These are phyloP conservation scores for Thymus quinquecostatus DNA, from an alignment of 257 asterid species.

Conservation along the genomic window DNA sequence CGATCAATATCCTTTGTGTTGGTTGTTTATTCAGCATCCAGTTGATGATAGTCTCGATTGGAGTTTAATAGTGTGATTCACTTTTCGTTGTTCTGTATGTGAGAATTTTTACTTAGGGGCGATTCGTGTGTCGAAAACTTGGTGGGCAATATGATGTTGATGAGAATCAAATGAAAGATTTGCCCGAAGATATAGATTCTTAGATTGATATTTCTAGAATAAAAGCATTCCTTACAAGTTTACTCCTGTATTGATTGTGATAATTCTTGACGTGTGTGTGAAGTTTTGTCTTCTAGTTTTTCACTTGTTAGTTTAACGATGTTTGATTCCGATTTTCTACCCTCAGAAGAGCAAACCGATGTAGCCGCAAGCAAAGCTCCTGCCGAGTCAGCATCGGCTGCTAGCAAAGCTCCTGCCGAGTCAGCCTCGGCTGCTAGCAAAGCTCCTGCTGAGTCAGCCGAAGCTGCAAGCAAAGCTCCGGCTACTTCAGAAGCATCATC, in stretches of 20 bases:
- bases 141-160: not conserved
- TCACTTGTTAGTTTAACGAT: not conserved
- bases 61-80: not conserved
- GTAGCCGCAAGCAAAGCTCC: constrained; percentile 51
- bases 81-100: not conserved
- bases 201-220: not conserved
- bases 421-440: too few relatives aligned
- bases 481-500: constrained; percentile 50
- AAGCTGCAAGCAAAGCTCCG: too few relatives aligned
- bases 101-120: not conserved
- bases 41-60: constrained; percentile 1
- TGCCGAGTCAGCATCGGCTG: constrained; percentile 47
- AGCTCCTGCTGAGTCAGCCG: too few relatives aligned
- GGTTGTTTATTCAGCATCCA: constrained; percentile 12
- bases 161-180: not conserved
- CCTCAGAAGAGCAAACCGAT: constrained; percentile 60
- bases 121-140: not conserved
- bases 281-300: not conserved
- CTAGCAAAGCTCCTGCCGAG: constrained; percentile 40
- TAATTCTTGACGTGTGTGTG: not conserved
- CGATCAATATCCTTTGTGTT: not conserved
- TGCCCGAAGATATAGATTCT: not conserved
- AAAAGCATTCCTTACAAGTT: not conserved
- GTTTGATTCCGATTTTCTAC: constrained; percentile 14
- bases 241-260: not conserved